phyloP scores from a whole-genome alignment of 805 yeast genomes.

The Ogataea trehalophila region DNA sequence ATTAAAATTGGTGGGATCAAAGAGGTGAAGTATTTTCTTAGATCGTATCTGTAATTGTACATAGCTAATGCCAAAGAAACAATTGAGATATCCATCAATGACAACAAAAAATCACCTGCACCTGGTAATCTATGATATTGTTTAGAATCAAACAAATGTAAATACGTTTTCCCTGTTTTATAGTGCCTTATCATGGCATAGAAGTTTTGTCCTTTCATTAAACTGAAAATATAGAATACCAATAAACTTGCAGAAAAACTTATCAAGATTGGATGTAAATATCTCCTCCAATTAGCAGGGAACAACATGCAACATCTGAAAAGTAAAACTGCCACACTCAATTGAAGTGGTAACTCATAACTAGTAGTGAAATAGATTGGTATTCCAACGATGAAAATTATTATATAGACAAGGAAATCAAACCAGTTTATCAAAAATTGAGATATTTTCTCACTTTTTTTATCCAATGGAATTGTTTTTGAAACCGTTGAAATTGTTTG shows the following conservation, averaged over 20 bases:
- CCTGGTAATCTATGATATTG: conserved; percentile 55
- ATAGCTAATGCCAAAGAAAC: conserved; percentile 73
- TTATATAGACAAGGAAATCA: conserved; percentile 49
- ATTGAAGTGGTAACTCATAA: conserved; percentile 57
- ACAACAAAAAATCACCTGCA: conserved; percentile 69
- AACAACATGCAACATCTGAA: conserved; percentile 44
- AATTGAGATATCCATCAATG: conserved; percentile 73
- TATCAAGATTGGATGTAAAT: conserved; percentile 67
- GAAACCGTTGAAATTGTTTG: background rate
- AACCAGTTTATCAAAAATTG: conserved; percentile 32
- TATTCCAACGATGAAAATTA: conserved; percentile 48
- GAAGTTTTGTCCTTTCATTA: conserved; percentile 49
- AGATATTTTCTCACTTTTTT: background rate
- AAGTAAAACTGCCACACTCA: conserved; percentile 53
- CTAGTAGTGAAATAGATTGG: conserved; percentile 57
- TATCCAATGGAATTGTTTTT: too few species aligned
- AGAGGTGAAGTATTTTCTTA: conserved; percentile 51
- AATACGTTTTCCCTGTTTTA: conserved; percentile 66
- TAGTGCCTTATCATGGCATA: conserved; percentile 47
- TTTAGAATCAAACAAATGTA: conserved; percentile 46
- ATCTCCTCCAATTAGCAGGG: conserved; percentile 45
- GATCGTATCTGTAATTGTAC: conserved; percentile 66
- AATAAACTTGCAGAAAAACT: conserved; percentile 62
- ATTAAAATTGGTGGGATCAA: conserved; percentile 56
- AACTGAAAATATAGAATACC: conserved; percentile 54